These are phyloP conservation scores for Rhodomyrtus psidioides DNA, from an alignment of 441 rosid genomes.

Conservation along the genomic window DNA sequence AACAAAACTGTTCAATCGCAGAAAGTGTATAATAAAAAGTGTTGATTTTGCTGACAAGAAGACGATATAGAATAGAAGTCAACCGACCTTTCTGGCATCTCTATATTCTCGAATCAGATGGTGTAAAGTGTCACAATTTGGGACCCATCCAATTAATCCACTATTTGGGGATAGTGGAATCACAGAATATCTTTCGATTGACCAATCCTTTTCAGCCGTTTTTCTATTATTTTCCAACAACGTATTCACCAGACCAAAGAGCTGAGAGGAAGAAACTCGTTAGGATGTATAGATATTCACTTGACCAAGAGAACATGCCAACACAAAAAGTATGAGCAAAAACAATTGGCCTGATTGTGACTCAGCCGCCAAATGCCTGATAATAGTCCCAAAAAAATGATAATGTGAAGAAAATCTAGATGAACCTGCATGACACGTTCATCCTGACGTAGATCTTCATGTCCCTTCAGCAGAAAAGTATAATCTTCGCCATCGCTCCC, in stretches of 20 bases:
- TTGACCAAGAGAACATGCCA: background rate
- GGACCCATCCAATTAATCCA: constrained; percentile 98
- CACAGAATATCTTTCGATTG: constrained; percentile 85
- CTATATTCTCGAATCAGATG: constrained; percentile 91
- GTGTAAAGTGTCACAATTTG: constrained; percentile 95
- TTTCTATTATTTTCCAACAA: constrained; percentile 87
- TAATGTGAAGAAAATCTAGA: background rate
- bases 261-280: constrained; percentile 38
- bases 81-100: constrained; percentile 86
- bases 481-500: constrained; percentile 95
- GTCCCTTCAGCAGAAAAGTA: constrained; percentile 96
- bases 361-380: background rate
- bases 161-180: constrained; percentile 98
- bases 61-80: constrained; percentile 4
- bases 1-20: background rate
- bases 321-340: background rate
- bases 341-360: background rate
- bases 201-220: constrained; percentile 88
- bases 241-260: constrained; percentile 96
- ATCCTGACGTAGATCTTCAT: constrained; percentile 98
- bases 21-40: background rate
- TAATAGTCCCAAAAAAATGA: background rate
- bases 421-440: constrained; percentile 99
- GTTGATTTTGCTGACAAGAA: background rate
- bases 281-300: background rate